Evolutionary conservation across 2,329 filamentous ascomycete species (phyloP).

Genomic region (Apiospora kogelbergensis): DNA sequence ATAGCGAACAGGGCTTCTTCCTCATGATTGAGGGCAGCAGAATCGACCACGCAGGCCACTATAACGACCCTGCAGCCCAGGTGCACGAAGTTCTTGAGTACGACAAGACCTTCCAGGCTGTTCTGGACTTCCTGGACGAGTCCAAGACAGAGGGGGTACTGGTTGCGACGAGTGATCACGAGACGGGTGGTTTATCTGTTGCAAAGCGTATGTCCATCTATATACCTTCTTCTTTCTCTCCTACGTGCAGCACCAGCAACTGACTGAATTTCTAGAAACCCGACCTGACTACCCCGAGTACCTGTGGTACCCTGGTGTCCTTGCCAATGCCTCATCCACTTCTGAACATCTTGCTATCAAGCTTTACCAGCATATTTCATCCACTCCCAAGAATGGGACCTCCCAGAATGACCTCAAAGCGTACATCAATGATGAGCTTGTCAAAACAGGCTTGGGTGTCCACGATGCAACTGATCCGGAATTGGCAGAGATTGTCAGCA

Average conservation of each 20-base stretch:
- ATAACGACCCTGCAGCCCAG: conserved; percentile 80
- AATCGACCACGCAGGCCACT: conserved; percentile 92
- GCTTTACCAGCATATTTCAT: conserved; percentile 59
- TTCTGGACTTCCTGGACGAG: conserved; percentile 79
- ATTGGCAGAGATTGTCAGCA: conserved; percentile 62
- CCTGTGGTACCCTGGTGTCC: conserved; percentile 78
- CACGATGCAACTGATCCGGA: conserved; percentile 70
- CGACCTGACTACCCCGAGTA: conserved; percentile 56
- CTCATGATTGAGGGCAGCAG: conserved; percentile 97
- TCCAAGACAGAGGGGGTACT: conserved; percentile 75
- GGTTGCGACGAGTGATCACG: conserved; percentile 91
- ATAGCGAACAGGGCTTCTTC: conserved; percentile 93
- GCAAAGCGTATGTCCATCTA: conserved; percentile 62
- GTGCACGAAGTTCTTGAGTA: conserved; percentile 95
- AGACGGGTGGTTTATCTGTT: conserved; percentile 85
- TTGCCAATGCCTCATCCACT: conserved; percentile 75
- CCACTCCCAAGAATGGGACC: conserved; percentile 25
- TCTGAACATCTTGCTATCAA: conserved; percentile 68
- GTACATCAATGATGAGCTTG: conserved; percentile 66
- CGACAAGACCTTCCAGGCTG: conserved; percentile 79
- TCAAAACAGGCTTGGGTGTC: conserved; percentile 74
- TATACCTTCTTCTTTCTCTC: no score
- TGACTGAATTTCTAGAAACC: conserved; percentile 40
- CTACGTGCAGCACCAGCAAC: conserved; percentile 13
- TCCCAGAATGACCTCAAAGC: conserved; percentile 45